Conservation (phyloP, 768 basidiomycete genomes). For the Leccinum ochraceum region DNA sequence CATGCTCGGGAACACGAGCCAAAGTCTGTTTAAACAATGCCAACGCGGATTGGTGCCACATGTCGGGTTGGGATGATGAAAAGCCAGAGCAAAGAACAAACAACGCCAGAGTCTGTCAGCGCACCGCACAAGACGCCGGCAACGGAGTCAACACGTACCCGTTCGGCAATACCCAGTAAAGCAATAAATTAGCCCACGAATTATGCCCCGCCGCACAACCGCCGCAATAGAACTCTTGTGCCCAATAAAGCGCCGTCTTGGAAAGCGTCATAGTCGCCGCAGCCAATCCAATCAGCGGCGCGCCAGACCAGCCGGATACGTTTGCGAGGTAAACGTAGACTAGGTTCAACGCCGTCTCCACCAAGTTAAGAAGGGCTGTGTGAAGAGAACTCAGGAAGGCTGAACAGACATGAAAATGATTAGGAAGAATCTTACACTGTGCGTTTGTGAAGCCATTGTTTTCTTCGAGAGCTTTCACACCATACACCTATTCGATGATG, state of each 20-base stretch:
- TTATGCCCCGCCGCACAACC: slow-evolving; percentile 81
- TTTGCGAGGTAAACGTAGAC: slow-evolving; percentile 77
- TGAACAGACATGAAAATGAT: neutral
- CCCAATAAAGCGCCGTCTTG: slow-evolving; percentile 84
- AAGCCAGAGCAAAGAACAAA: neutral
- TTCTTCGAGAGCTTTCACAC: slow-evolving; percentile 58
- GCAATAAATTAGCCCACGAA: slow-evolving; percentile 43
- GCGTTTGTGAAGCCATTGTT: slow-evolving; percentile 84
- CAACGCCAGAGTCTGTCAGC: slow-evolving; percentile 4
- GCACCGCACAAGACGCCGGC: neutral
- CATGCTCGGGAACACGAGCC: slow-evolving; percentile 71
- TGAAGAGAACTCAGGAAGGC: neutral
- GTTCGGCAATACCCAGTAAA: slow-evolving; percentile 77
- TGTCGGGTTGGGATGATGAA: neutral
- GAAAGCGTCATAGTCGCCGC: slow-evolving; percentile 76
- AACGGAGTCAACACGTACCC: slow-evolving; percentile 49
- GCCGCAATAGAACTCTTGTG: slow-evolving; percentile 77
- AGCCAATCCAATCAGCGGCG: slow-evolving; percentile 74
- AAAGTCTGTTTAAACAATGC: slow-evolving; percentile 49
- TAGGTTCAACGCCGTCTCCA: slow-evolving; percentile 78
- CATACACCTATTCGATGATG: slow-evolving; percentile 59
- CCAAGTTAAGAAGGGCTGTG: slow-evolving; percentile 72
- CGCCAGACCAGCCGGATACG: slow-evolving; percentile 56
- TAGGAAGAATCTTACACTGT: slow-evolving; percentile 57
- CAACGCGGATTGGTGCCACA: neutral